phyloP scores from a whole-genome alignment of 371 early-diverging fungal genomes.

The Lichtheimia corymbifera region DNA sequence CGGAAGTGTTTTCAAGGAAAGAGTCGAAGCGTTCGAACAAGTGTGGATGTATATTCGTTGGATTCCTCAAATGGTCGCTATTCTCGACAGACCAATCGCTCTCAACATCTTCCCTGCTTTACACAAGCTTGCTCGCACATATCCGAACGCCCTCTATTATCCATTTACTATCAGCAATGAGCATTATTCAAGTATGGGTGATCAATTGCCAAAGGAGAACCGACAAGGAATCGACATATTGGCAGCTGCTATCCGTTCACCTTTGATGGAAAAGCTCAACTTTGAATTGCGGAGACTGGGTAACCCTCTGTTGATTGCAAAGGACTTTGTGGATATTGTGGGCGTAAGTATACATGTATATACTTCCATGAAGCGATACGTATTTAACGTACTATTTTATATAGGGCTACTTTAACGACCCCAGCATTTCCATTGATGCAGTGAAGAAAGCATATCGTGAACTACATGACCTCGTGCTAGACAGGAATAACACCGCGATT shows the following conservation, averaged over 20 bases:
- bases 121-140: constrained; percentile 54
- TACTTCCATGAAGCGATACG: not conserved
- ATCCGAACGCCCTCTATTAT: constrained; percentile 71
- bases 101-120: constrained; percentile 43
- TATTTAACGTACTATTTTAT: too few species aligned
- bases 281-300: constrained; percentile 69
- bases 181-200: constrained; percentile 51
- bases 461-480: constrained; percentile 38
- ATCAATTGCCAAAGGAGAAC: constrained; percentile 21
- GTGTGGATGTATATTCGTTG: constrained; percentile 77
- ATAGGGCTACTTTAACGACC: too few species aligned
- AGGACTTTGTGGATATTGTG: constrained; percentile 62
- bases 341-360: constrained; percentile 29
- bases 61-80: constrained; percentile 78
- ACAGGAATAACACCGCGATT: constrained; percentile 15
- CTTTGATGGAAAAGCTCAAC: constrained; percentile 56
- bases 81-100: constrained; percentile 56
- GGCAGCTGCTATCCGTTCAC: constrained; percentile 41
- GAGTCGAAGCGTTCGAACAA: constrained; percentile 24
- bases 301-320: constrained; percentile 68
- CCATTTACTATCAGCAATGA: constrained; percentile 73
- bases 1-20: constrained; percentile 26
- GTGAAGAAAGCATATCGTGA: constrained; percentile 22
- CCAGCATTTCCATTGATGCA: too few species aligned
- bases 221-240: constrained; percentile 40